Evolutionary conservation across 2,329 filamentous ascomycete species (phyloP), one percentile per base, ranked within the genome.

Genomic region (Colletotrichum echinochloae): DNA sequence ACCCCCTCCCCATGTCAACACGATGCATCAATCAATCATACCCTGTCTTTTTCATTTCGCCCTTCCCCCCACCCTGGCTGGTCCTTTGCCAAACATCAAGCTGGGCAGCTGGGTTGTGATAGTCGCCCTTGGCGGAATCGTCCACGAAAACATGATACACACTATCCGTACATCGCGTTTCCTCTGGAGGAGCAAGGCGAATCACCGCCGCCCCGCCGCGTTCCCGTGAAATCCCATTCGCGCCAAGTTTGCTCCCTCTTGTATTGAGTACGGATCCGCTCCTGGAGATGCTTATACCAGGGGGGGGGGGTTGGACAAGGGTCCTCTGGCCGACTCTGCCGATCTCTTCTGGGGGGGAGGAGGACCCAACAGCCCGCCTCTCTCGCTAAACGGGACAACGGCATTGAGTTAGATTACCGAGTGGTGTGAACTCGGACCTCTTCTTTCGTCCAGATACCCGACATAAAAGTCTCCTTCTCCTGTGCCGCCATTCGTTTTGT

Each of bases 41-140:
- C 63, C 66, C 66, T 66, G 56, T 35, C 55, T 51, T 35, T 49
- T 51, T 70, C 66, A 70, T 70, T 66, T 66, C 66, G 63, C 30
- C 11, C 20, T 54, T 1, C 49, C 16, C 9, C 28, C 12, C 16
- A 28, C 26, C n/a, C 30, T 8, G 30, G 51, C 48, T 39, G 55
- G 48, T 60, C 26, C 41, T 55, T 70, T 70, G 60, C 62, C 39
- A 60, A 70, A 66, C 55, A 62, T 66, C 66, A 37, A 66, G 39
- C 56, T 56, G 49, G 39, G 5, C 18, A 18, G 39, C 54, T 49
- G 60, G 49, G 37, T 55, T 51, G 55, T 56, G 41, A 41, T 55
- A 59, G 55, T 14, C 23, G 41, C 54, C 33, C 63, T 41, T 56
- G 63, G 33, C 46, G 39, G 26, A 8, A n/a, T n/a, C n/a, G n/a